Percentiles rank a stretch among this genome's conserved stretches.
Evolutionary conservation across 2,329 filamentous ascomycete species (phyloP).

Genomic region (Periconia sp.): DNA sequence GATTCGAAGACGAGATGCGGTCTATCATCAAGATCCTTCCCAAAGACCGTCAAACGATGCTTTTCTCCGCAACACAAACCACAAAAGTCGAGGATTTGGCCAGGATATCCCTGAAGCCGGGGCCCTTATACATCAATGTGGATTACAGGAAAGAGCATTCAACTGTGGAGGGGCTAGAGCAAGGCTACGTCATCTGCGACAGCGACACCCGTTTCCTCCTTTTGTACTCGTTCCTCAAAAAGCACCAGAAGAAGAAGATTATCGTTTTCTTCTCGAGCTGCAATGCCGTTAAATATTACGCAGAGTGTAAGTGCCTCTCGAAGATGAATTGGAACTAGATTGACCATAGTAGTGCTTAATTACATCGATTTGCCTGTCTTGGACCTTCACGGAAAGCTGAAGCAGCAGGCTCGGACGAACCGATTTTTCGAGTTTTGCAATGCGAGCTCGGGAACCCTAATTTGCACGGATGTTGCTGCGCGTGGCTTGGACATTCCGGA

Average conservation of each 20-base stretch:
- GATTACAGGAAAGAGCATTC: conserved; percentile 86
- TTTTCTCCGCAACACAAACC: conserved; percentile 98
- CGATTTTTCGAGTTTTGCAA: conserved; percentile 97
- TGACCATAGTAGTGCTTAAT: conserved; percentile 79
- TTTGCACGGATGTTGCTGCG: conserved; percentile 96
- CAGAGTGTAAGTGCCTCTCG: conserved; percentile 55
- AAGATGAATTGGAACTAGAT: conserved; percentile 61
- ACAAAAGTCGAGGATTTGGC: conserved; percentile 98
- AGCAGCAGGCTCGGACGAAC: conserved; percentile 98
- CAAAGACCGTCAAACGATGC: conserved; percentile 87
- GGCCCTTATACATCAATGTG: conserved; percentile 95
- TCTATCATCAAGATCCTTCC: conserved; percentile 92
- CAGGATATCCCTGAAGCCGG: conserved; percentile 85
- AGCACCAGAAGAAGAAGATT: conserved; percentile 92
- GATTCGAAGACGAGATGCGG: conserved; percentile 98
- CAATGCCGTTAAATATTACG: conserved; percentile 93
- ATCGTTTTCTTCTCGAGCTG: conserved; percentile 91
- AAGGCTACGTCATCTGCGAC: conserved; percentile 93
- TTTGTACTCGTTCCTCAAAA: conserved; percentile 91
- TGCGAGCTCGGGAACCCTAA: conserved; percentile 80
- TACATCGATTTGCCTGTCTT: conserved; percentile 93
- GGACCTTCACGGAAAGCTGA: conserved; percentile 87
- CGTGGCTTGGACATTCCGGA: conserved; percentile 93
- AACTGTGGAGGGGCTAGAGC: conserved; percentile 91
- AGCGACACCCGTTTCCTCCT: conserved; percentile 91